Evolutionary conservation across 2,329 filamentous ascomycete species (phyloP), one percentile per base, ranked within the genome.

Genomic region (Fusarium buxicola): DNA sequence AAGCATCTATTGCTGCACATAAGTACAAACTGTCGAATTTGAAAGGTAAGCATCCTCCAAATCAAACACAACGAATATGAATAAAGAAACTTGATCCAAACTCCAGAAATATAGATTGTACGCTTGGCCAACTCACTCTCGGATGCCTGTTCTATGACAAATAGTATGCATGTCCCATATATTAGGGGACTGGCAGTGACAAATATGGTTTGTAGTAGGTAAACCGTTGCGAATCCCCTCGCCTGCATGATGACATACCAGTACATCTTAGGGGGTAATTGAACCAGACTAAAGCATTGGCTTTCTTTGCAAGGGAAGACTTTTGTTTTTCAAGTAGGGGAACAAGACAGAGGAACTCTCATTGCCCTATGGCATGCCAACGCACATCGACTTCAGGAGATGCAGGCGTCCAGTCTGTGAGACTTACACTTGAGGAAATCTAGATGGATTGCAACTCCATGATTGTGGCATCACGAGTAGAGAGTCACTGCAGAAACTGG

Each of bases 401-500:
- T 46, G 46, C 31, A 41, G 9, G 12, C 3, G n/a, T 28, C 16
- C 24, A 47, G 16, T 9, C n/a, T 21, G n/a, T n/a, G 5, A 7
- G 31, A 4, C 10, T 21, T 38, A 48, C 11, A 36, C 32, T 32
- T 5, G 39, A 16, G 28, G 30, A 10, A 30, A 45, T 48, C 34
- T 48, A 18, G 30, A 48, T 27, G 27, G 21, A 25, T 16, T 3
- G 51, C 57, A 65, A 62, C 61, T 47, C 57, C 58, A 65, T 11
- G 30, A 11, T 3, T 12, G 25, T 28, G 31, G n/a, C 8, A 39
- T 21, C 15, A 32, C 16, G 9, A 21, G 5, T 11, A 36, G 32
- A 40, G 13, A 48, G 13, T 8, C 3, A 2, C 1, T 7, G 2
- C 5, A 5, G 28, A 8, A 3, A 4, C 2, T 2, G 2, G 13